Percentiles rank a stretch among this genome's conserved stretches.
phyloP scores from a whole-genome alignment of 495 filamentous ascomycete genomes.

The Neurospora sublineolata region DNA sequence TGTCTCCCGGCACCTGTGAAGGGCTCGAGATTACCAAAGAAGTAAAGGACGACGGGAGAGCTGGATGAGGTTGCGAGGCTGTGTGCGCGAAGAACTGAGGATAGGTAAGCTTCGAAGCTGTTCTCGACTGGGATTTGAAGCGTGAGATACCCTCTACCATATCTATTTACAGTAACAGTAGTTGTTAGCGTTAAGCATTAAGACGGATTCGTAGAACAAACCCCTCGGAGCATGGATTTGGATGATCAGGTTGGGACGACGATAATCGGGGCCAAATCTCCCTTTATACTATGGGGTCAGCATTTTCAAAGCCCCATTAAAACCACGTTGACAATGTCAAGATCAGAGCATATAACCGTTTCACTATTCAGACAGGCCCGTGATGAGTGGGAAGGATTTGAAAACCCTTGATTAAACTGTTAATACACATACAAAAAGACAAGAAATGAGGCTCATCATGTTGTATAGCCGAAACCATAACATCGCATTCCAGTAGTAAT shows the following conservation, averaged over 20 bases:
- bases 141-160: conserved; percentile 14
- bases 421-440: neutral
- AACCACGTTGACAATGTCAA: neutral
- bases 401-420: neutral
- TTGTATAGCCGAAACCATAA: neutral
- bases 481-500: neutral
- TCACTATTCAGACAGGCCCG: neutral
- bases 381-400: neutral
- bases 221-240: neutral
- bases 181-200: neutral
- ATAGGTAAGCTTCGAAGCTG: neutral
- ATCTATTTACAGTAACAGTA: neutral
- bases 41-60: conserved; percentile 7
- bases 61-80: neutral
- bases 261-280: neutral
- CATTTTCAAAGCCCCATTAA: neutral
- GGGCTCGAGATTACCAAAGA: conserved; percentile 24
- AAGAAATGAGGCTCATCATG: neutral
- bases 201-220: neutral
- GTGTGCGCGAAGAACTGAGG: neutral
- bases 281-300: neutral
- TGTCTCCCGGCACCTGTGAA: conserved; percentile 39
- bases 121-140: conserved; percentile 2
- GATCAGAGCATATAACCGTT: neutral
- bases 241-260: neutral